Evolutionary conservation across 208 protist species (phyloP).

Genomic region (Leptomonas seymouri): DNA sequence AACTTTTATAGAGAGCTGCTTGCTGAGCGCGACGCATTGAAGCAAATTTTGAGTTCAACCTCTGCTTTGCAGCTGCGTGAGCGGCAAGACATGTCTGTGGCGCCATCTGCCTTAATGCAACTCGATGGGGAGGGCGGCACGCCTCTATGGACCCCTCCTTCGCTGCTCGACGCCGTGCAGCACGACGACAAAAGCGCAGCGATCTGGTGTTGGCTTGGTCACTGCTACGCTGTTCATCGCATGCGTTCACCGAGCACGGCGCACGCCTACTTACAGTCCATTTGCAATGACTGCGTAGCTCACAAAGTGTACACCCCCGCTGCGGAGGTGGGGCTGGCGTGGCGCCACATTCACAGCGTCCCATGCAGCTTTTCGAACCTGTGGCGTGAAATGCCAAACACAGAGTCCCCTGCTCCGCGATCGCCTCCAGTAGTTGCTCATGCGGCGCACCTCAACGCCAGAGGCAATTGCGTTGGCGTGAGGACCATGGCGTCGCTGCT

Average conservation of each 20-base stretch:
- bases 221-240: slow-evolving; percentile 34
- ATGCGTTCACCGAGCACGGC: slow-evolving; percentile 39
- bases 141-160: slow-evolving; percentile 6
- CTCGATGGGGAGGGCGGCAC: slow-evolving; percentile 6
- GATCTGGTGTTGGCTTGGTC: slow-evolving; percentile 43
- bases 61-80: not conserved
- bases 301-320: slow-evolving; percentile 13
- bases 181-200: slow-evolving; percentile 36
- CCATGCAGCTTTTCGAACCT: slow-evolving; percentile 23
- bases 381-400: slow-evolving; percentile 2
- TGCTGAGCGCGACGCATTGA: slow-evolving; percentile 12
- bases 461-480: not conserved
- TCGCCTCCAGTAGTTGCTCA: not conserved
- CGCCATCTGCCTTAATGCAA: slow-evolving; percentile 1
- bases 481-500: slow-evolving; percentile 8
- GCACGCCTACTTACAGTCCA: slow-evolving; percentile 39
- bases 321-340: slow-evolving; percentile 31
- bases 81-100: not conserved
- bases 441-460: not conserved
- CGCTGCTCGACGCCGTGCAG: slow-evolving; percentile 29
- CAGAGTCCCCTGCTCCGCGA: not conserved
- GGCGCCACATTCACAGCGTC: slow-evolving; percentile 24
- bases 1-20: not conserved
- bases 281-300: slow-evolving; percentile 24
- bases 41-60: slow-evolving; percentile 1